Conservation (phyloP, 2,329 filamentous ascomycete genomes). For the Chaetoscypha palmicola region DNA sequence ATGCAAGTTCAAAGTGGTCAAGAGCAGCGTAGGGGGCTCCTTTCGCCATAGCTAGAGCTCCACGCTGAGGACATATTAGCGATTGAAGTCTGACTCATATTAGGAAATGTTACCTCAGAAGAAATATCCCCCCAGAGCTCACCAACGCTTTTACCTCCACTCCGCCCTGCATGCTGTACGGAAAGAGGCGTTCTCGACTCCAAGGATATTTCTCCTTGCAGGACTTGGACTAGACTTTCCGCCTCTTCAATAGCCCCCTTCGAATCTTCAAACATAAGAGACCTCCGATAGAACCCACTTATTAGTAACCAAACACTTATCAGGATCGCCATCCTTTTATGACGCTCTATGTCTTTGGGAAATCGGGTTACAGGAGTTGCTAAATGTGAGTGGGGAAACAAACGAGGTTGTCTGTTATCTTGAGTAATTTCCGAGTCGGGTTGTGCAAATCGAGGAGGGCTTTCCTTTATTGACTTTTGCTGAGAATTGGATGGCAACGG, state of each 20-base stretch:
- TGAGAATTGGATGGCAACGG: conserved; percentile 22
- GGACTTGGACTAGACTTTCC: conserved; percentile 60
- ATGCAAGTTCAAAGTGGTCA: conserved; percentile 71
- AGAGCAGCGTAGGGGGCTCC: conserved; percentile 58
- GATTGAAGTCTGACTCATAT: not conserved
- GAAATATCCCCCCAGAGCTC: conserved; percentile 80
- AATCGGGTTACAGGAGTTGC: conserved; percentile 36
- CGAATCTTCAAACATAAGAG: conserved; percentile 72
- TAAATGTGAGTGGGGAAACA: conserved; percentile 15
- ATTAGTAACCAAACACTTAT: conserved; percentile 87
- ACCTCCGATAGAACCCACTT: conserved; percentile 77
- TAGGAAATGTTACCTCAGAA: conserved; percentile 56
- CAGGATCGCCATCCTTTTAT: conserved; percentile 48
- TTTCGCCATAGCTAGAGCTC: conserved; percentile 26
- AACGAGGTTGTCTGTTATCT: conserved; percentile 17
- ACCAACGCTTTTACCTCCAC: conserved; percentile 71
- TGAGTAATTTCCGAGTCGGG: conserved; percentile 10
- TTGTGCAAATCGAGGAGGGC: conserved; percentile 12
- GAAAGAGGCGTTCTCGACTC: conserved; percentile 56
- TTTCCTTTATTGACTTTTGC: conserved; percentile 24
- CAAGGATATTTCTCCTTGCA: conserved; percentile 60
- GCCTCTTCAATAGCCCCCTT: conserved; percentile 77
- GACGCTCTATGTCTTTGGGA: conserved; percentile 45
- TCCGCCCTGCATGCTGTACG: conserved; percentile 65
- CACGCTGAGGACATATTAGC: conserved; percentile 30